Base-by-base conservation (phyloP, 176 grass and related monocot species). In the Musa troglodytarum region DNA sequence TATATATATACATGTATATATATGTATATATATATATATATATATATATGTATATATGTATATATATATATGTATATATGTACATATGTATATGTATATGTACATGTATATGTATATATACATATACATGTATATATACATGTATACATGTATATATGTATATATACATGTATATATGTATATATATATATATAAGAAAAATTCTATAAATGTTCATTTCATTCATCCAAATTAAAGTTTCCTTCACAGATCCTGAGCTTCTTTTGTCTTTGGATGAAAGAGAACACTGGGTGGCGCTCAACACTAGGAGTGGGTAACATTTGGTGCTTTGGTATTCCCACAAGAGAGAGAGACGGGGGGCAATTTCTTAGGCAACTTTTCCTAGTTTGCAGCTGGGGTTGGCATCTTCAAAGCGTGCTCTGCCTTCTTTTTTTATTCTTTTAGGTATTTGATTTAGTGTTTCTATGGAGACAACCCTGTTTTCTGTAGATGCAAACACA, bases 371-470 rank as follows among this genome's bases (percentile, higher is more conserved):
- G 12, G 22, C 11, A 65, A 8, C 11, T 64, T 65, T 65, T 26
- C 22, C 63, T 65, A 65, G 63, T 65, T 65, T 65, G 22, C 63
- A 65, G 63, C 3, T 65, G 63, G 63, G 59, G 63, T 65, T 65
- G 63, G 63, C 19, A n/a, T 65, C 63, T 65, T 8, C 63, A 65
- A 65, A 12, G 63, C 63, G 13, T 9, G 63, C 23, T 65, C 20
- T 19, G n/a, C 1, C 10, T 2, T 64, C 22, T 23, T 64, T 64
- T 64, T 64, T 62, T 8, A 63, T 23, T 24, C 62, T 64, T 24
- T 29, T 59, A 59, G 56, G 16, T 59, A 14, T 20, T n/a, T 8
- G 11, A 19, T 20, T 59, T 59, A 59, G 56, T 16, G 16, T 59
- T 59, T 59, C 16, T 16, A 19, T 59, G 28, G 28, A 29, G 28